Conservation (phyloP, 306 rosid species). For the Alnus glutinosa region DNA sequence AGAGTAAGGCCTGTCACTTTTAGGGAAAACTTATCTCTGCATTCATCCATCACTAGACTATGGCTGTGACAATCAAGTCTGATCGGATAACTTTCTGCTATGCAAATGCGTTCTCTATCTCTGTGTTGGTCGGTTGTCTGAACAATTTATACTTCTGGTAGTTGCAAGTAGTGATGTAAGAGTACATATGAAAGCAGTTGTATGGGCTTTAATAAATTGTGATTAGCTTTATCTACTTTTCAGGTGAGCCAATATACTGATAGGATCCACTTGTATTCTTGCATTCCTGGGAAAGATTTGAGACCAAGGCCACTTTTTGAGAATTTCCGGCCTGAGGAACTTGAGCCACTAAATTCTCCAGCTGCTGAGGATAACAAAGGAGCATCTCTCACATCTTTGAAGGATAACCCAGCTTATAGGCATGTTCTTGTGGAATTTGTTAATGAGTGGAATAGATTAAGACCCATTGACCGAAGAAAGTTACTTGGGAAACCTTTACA, state of each 20-base stretch:
- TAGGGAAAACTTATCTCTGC: neutral
- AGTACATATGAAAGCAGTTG: neutral
- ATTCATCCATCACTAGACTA: neutral
- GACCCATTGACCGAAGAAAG: constrained; percentile 78
- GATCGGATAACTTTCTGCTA: neutral
- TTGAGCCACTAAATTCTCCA: constrained; percentile 50
- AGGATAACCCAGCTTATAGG: constrained; percentile 48
- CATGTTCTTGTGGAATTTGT: constrained; percentile 57
- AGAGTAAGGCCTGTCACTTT: neutral
- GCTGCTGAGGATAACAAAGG: constrained; percentile 38
- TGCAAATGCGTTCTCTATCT: neutral
- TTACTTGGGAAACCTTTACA: constrained; percentile 85
- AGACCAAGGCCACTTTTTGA: constrained; percentile 81
- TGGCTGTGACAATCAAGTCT: neutral
- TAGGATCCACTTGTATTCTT: constrained; percentile 88
- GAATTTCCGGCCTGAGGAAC: constrained; percentile 85
- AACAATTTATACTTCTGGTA: neutral
- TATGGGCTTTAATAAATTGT: constrained; percentile 12
- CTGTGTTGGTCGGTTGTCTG: neutral
- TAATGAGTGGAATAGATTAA: constrained; percentile 75
- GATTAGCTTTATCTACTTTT: constrained; percentile 28
- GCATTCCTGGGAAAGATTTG: constrained; percentile 67
- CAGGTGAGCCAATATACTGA: constrained; percentile 93
- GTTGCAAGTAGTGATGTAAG: neutral
- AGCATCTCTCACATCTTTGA: constrained; percentile 31